Percentiles rank a stretch among this genome's conserved stretches.
phyloP scores from a whole-genome alignment of 2,329 filamentous ascomycete species.

The Fusarium goolgardi region DNA sequence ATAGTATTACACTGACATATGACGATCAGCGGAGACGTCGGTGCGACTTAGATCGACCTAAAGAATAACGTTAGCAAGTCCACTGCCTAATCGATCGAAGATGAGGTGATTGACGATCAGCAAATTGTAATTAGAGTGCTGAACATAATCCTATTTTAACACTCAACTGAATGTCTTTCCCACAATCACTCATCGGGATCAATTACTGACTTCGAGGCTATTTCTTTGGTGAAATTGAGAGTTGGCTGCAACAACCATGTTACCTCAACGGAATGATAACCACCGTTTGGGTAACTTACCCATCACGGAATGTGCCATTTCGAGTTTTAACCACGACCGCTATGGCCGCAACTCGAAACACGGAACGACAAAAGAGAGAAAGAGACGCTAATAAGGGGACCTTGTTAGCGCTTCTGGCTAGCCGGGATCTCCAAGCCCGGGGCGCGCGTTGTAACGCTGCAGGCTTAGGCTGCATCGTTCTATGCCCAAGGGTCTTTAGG shows the following conservation, averaged over 20 bases:
- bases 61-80: constrained; percentile 6
- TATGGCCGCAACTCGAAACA: constrained; percentile 46
- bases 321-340: constrained; percentile 25
- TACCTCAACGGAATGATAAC: constrained; percentile 21
- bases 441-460: constrained; percentile 16
- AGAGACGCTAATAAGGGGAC: constrained; percentile 13
- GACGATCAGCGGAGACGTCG: constrained; percentile 31
- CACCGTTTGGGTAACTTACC: constrained; percentile 15
- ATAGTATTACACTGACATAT: constrained; percentile 6
- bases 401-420: constrained; percentile 5
- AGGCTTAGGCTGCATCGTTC: constrained; percentile 7
- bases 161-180: background rate
- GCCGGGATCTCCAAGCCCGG: background rate
- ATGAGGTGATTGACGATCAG: constrained; percentile 35
- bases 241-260: constrained; percentile 15
- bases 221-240: background rate
- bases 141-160: background rate
- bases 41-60: constrained; percentile 12
- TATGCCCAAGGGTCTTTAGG: constrained; percentile 13
- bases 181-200: background rate
- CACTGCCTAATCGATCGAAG: constrained; percentile 30
- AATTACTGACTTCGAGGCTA: background rate
- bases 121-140: background rate
- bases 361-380: constrained; percentile 33
- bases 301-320: constrained; percentile 11